Percentiles rank a stretch among this genome's conserved stretches.
phyloP scores from a whole-genome alignment of 345 rosid genomes.

The Noccaea caerulescens region DNA sequence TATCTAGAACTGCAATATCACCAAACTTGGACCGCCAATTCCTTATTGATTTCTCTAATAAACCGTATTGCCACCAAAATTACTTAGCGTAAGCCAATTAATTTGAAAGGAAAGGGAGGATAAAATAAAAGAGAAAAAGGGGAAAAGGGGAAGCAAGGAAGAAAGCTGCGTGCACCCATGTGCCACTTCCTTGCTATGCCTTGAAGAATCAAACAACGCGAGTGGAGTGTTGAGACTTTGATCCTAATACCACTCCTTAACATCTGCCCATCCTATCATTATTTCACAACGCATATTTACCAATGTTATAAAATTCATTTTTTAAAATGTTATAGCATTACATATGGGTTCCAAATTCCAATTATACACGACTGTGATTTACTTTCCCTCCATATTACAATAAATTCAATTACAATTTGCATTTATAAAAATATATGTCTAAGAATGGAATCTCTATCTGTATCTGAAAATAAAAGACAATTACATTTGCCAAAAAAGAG shows the following conservation, averaged over 20 bases:
- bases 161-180: slow-evolving; percentile 34
- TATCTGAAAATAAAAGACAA: too few species aligned
- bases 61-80: slow-evolving; percentile 1
- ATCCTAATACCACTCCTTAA: slow-evolving; percentile 43
- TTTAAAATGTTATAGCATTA: background rate
- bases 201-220: slow-evolving; percentile 40
- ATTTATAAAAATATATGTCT: too few species aligned
- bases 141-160: slow-evolving; percentile 2
- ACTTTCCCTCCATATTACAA: background rate
- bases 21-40: background rate
- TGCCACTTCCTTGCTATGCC: slow-evolving; percentile 44
- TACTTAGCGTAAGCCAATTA: background rate
- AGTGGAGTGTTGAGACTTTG: slow-evolving; percentile 29
- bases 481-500: too few species aligned
- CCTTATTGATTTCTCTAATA: background rate
- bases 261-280: slow-evolving; percentile 32
- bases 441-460: background rate
- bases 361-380: background rate
- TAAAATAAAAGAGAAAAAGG: slow-evolving; percentile 8
- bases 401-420: background rate
- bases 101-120: background rate
- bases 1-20: background rate
- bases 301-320: background rate
- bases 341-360: background rate
- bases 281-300: slow-evolving; percentile 32